Base-by-base conservation (phyloP, 139 green algal species). In the Chlorella sp. region DNA sequence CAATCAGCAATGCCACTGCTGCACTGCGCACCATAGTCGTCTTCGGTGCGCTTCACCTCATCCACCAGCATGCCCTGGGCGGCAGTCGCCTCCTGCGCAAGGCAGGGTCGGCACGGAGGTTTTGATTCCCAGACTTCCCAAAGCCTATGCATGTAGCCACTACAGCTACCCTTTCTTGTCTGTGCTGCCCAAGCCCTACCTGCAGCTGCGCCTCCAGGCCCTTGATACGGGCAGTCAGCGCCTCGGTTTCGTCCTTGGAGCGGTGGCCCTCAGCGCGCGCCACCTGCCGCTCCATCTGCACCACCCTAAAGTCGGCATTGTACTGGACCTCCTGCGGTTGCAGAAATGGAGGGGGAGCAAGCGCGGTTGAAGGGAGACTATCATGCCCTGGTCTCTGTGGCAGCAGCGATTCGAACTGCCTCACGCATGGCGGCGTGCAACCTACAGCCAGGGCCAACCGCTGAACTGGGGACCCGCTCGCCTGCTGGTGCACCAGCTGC, bases 221-320 rank as follows among this genome's bases (percentile, higher is more conserved):
- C 25, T 87, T 82, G 56, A 98, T 96, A 71, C 88, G 88, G 6
- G 75, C 85, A 51, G 95, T 93, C 18, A 98, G 92, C 44, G 87
- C 92, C 3, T 85, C 81, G 13, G 93, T 94, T 89, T 98, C 95
- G 62, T 97, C 94, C 68, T 97, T 92, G 47, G 89, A 93, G 57
- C 95, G 92, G 73, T 92, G 87, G 20, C 95, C 95, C 36, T 82
- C 82, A 0, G 94, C 94, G n/a, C 94, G 90, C 36, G 91, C 85
- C 65, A 98, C 93, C 82, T 92, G 92, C 51, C 93, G 91, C 90
- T 98, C 94, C 92, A 97, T 93, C 82, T 95, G 88, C 83, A 96
- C 89, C 47, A 97, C 86, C 89, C 94, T 85, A 81, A 96, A 97
- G 84, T 97, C 92, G 20, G 94, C 93, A 34, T 92, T 93, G 85